Percentiles rank a stretch among this genome's conserved stretches.
These are phyloP conservation scores for Telopea speciosissima DNA, from an alignment of 177 flowering plant species.

Conservation along the genomic window DNA sequence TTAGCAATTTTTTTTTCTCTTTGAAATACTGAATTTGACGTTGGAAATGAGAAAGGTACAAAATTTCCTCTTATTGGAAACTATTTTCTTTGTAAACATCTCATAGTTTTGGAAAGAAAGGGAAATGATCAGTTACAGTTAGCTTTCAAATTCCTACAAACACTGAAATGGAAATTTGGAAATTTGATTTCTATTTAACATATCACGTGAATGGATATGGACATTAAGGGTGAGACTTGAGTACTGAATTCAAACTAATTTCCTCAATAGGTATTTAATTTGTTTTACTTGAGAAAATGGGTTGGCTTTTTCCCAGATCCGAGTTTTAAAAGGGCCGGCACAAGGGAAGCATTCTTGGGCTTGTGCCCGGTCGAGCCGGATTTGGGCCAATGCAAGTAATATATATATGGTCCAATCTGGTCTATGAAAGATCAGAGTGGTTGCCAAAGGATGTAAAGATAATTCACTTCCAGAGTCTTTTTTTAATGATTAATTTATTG, in stretches of 20 bases:
- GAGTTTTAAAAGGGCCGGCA: too few species aligned
- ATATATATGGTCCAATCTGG: not conserved
- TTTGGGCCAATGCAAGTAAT: too few species aligned
- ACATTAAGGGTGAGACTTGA: not conserved
- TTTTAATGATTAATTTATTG: too few species aligned
- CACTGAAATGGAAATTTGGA: not conserved
- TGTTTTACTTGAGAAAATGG: not conserved
- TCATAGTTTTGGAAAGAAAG: not conserved
- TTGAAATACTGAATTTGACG: not conserved
- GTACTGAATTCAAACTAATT: too few species aligned
- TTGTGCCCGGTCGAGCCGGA: too few species aligned
- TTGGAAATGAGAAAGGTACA: not conserved
- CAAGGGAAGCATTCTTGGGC: too few species aligned
- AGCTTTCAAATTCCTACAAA: not conserved
- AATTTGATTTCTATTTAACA: not conserved
- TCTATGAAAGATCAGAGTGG: too few species aligned
- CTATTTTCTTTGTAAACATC: not conserved
- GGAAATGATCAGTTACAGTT: slow-evolving; percentile 3
- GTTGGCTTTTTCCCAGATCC: too few species aligned
- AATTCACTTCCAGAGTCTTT: too few species aligned
- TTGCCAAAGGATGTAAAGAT: too few species aligned
- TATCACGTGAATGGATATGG: slow-evolving; percentile 1
- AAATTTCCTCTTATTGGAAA: not conserved
- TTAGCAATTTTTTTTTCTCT: not conserved
- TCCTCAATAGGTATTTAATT: too few species aligned